Base-by-base conservation (phyloP, 257 asterid species). In the Rhazya stricta region DNA sequence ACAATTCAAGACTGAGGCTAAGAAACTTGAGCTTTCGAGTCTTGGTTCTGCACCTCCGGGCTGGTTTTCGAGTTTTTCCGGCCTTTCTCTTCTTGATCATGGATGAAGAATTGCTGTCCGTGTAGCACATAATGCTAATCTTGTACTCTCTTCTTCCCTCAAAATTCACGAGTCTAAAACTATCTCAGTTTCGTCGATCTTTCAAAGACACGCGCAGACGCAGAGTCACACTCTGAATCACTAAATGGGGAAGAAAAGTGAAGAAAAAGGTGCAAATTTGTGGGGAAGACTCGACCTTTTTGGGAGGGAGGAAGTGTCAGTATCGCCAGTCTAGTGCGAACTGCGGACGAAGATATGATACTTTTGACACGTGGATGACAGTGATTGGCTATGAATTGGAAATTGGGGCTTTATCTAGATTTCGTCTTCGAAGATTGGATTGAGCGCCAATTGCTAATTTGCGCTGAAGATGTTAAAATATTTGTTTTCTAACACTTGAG, bases 1-100 rank as follows among this genome's bases (percentile, higher is more conserved):
- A 88, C 12, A 89, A 78, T 79, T 86, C 88, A n/a, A 79, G 90
- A 67, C 93, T 46, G 4, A 93, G 91, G 84, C 98, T 93, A 67
- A 91, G 91, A 78, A 84, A 89, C 73, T 91, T 93, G 43, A 91
- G 92, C 60, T 85, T 93, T 63, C 77, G 84, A 10, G 88, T 71
- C 83, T 78, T 84, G 30, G 72, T 63, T 73, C 83, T 74, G 30
- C 54, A 27, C 54, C 42, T 69, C 30, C 77, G 66, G 53, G 77
- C 36, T 42, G 85, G 67, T 76, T 74, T 88, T 51, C 76, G 76
- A 45, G 77, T 50, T 74, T 65, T 75, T 71, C 58, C 75, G 37
- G 71, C 13, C 30, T 8, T 81, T 21, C 56, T 67, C 36, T 57
- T 73, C 54, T 39, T 13, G 34, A 67, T 53, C 71, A 66, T 10